Evolutionary conservation across 352 stramenopile genomes (phyloP).

Genomic region (Pythium plurisporium): DNA sequence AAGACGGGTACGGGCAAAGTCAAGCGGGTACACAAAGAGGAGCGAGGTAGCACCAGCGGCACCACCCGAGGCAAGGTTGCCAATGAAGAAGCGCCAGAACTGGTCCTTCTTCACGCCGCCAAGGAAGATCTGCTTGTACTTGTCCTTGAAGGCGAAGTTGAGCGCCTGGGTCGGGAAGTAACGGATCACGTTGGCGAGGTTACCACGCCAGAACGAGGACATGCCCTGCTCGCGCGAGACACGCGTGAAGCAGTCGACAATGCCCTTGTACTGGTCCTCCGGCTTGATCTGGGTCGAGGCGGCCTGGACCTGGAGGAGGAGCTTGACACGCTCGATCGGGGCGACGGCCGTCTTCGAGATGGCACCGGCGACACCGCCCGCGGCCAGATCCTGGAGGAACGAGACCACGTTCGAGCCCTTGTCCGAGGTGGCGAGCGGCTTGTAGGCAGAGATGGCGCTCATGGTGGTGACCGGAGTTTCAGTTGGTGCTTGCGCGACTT

Average conservation of each 20-base stretch:
- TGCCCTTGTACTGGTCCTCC: conserved; percentile 91
- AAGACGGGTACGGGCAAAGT: conserved; percentile 98
- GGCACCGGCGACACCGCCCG: conserved; percentile 78
- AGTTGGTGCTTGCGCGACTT: conserved; percentile 51
- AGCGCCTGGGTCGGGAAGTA: conserved; percentile 92
- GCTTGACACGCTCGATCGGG: conserved; percentile 90
- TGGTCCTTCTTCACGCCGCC: conserved; percentile 92
- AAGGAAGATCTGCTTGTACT: conserved; percentile 90
- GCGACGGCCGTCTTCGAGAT: conserved; percentile 91
- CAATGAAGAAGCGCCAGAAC: conserved; percentile 98
- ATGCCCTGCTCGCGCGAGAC: conserved; percentile 88
- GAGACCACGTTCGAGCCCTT: conserved; percentile 41
- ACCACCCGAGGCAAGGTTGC: conserved; percentile 97
- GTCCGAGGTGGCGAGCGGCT: conserved; percentile 75
- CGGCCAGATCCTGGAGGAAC: conserved; percentile 82
- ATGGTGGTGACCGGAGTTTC: conserved; percentile 56
- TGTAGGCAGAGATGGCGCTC: conserved; percentile 72
- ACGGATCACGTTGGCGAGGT: conserved; percentile 90
- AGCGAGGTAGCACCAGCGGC: conserved; percentile 96
- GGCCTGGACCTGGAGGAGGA: conserved; percentile 90
- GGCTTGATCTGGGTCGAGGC: conserved; percentile 89
- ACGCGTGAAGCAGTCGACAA: conserved; percentile 88
- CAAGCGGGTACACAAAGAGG: conserved; percentile 96
- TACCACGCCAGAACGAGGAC: conserved; percentile 88
- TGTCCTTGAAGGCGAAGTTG: conserved; percentile 94